Evolutionary conservation across 805 yeast species (phyloP).

Genomic region (Suhomyces kilbournensis): DNA sequence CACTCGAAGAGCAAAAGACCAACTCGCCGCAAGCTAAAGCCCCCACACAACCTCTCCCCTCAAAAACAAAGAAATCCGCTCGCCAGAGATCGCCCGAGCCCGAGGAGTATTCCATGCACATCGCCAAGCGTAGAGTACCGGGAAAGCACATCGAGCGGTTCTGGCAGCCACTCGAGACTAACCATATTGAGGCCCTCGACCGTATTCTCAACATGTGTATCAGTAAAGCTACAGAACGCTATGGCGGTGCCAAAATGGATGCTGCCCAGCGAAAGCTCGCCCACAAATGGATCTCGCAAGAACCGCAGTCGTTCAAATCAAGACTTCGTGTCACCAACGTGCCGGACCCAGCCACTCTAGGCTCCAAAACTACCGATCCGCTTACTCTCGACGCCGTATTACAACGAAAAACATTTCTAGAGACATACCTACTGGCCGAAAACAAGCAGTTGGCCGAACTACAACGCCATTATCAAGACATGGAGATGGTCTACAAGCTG

Average conservation of each 20-base stretch:
- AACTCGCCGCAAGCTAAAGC: background rate
- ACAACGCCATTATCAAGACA: conserved; percentile 22
- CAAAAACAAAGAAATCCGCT: background rate
- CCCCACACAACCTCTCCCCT: background rate
- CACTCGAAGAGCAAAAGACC: background rate
- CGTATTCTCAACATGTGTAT: conserved; percentile 26
- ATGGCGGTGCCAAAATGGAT: conserved; percentile 14
- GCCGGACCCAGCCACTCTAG: conserved; percentile 21
- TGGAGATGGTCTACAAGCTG: conserved; percentile 23
- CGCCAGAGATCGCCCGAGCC: background rate
- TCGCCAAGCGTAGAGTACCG: conserved; percentile 12
- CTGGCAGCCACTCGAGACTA: conserved; percentile 28
- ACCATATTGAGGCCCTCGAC: conserved; percentile 15
- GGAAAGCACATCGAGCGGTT: conserved; percentile 25
- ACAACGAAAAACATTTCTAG: conserved; percentile 26
- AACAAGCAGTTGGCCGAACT: conserved; percentile 34
- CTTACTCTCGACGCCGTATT: conserved; percentile 24
- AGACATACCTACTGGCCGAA: conserved; percentile 41
- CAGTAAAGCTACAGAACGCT: conserved; percentile 23
- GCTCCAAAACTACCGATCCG: conserved; percentile 10
- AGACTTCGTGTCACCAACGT: conserved; percentile 24
- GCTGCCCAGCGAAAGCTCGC: conserved; percentile 23
- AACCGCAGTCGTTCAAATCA: conserved; percentile 20
- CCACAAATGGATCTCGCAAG: conserved; percentile 23
- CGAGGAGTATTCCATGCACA: background rate